A percentile compares a stretch with the other conserved stretches of the same genome.
Evolutionary conservation across 495 filamentous ascomycete species (phyloP).

Genomic region (Hyaloscypha variabilis): DNA sequence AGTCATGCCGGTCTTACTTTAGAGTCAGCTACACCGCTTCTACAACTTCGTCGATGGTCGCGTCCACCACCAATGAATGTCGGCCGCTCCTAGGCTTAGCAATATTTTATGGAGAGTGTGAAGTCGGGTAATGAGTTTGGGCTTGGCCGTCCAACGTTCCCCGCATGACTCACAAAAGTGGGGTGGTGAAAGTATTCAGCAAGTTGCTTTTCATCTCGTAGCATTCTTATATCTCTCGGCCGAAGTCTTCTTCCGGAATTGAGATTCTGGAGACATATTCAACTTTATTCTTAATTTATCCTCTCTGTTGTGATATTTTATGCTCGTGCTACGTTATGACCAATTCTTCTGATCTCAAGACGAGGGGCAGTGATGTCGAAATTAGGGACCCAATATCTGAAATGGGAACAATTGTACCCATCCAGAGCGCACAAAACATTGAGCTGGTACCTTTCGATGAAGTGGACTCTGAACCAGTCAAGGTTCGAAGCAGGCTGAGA

Average conservation of each 20-base stretch:
- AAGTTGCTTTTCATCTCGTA: not conserved
- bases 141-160: not conserved
- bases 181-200: not conserved
- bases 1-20: too few relatives aligned
- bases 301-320: not conserved
- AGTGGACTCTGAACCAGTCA: not conserved
- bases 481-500: conserved; percentile 7
- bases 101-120: too few relatives aligned
- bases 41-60: too few relatives aligned
- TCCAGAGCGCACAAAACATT: not conserved
- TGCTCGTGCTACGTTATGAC: not conserved
- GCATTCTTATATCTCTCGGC: not conserved
- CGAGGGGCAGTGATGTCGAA: not conserved
- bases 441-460: not conserved
- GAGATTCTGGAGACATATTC: not conserved
- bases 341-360: not conserved
- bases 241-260: too few relatives aligned
- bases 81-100: too few relatives aligned
- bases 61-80: too few relatives aligned
- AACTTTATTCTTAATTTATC: not conserved
- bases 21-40: too few relatives aligned
- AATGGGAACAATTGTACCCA: not conserved
- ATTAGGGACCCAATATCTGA: not conserved
- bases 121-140: not conserved
- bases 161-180: not conserved